Percentiles rank a stretch among this genome's conserved stretches.
Evolutionary conservation across 768 basidiomycete genomes (phyloP).

Genomic region (Boletellus emodensis): DNA sequence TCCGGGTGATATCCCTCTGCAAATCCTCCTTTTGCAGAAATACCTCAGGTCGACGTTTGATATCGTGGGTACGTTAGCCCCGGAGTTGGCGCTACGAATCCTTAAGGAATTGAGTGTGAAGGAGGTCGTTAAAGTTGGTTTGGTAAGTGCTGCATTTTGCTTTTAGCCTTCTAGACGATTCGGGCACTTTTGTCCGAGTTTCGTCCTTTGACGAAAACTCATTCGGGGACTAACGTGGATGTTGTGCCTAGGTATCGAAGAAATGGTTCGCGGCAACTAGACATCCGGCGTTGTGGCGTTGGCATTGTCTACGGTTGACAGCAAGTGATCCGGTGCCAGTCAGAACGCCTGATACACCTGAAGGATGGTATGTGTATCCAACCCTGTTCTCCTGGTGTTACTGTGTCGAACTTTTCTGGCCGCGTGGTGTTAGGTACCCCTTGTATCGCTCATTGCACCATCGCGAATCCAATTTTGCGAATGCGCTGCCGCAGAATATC

Average conservation of each 20-base stretch:
- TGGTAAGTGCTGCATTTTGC: conserved; percentile 22
- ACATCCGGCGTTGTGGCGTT: conserved; percentile 72
- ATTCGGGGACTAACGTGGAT: background rate
- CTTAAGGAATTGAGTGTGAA: conserved; percentile 54
- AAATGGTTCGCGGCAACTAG: conserved; percentile 40
- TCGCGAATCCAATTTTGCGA: conserved; percentile 78
- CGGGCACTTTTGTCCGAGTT: background rate
- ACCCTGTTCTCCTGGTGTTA: background rate
- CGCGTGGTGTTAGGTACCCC: conserved; percentile 42
- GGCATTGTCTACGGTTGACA: conserved; percentile 71
- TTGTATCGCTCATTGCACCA: conserved; percentile 80
- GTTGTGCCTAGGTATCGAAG: conserved; percentile 36
- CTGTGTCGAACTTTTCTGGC: background rate
- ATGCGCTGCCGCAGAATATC: conserved; percentile 71
- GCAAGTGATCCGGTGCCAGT: conserved; percentile 66
- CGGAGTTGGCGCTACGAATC: conserved; percentile 60
- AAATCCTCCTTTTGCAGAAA: conserved; percentile 81
- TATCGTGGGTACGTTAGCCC: conserved; percentile 67
- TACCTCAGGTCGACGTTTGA: conserved; percentile 82
- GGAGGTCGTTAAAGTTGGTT: conserved; percentile 53
- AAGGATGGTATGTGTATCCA: conserved; percentile 60
- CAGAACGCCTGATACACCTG: conserved; percentile 55
- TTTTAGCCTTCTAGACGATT: background rate
- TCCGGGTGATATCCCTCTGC: conserved; percentile 80
- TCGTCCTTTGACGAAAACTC: background rate